phyloP scores from a whole-genome alignment of 2,329 filamentous ascomycete genomes.

The Mycosphaerella sp. region DNA sequence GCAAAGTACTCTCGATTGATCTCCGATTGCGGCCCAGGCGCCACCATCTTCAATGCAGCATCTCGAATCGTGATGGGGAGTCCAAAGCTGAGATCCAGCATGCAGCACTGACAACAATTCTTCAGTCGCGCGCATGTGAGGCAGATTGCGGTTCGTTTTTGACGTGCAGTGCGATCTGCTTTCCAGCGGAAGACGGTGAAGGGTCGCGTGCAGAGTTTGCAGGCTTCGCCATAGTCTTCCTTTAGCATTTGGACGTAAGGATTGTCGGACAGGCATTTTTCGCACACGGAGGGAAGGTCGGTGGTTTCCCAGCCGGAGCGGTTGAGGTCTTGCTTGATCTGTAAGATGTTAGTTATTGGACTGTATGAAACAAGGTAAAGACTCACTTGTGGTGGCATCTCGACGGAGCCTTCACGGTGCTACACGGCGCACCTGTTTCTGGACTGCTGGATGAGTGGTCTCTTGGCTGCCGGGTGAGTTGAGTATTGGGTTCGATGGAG shows the following conservation, averaged over 20 bases:
- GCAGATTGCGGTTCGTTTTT: conserved; percentile 92
- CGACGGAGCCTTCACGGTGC: not conserved
- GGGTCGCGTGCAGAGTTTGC: conserved; percentile 76
- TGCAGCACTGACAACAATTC: conserved; percentile 98
- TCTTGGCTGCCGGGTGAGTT: not conserved
- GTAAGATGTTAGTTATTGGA: conserved; percentile 43
- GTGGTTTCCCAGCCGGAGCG: conserved; percentile 93
- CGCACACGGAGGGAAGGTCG: conserved; percentile 81
- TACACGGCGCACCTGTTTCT: not conserved
- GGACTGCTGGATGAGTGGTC: not conserved
- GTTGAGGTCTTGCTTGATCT: conserved; percentile 95
- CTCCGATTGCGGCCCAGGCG: conserved; percentile 81
- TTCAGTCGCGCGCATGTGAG: conserved; percentile 94
- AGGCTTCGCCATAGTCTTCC: conserved; percentile 75
- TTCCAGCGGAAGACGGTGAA: conserved; percentile 97
- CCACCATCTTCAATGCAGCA: conserved; percentile 95
- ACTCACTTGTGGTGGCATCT: not conserved
- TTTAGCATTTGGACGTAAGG: conserved; percentile 99
- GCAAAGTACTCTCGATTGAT: conserved; percentile 98
- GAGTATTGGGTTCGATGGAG: too few relatives aligned
- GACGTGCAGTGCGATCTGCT: conserved; percentile 80
- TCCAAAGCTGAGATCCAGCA: conserved; percentile 95
- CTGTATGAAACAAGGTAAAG: too few relatives aligned
- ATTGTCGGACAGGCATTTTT: conserved; percentile 91
- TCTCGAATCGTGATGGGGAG: conserved; percentile 91